phyloP scores from a whole-genome alignment of 108 stramenopile genomes.

The Bacterosira constricta region DNA sequence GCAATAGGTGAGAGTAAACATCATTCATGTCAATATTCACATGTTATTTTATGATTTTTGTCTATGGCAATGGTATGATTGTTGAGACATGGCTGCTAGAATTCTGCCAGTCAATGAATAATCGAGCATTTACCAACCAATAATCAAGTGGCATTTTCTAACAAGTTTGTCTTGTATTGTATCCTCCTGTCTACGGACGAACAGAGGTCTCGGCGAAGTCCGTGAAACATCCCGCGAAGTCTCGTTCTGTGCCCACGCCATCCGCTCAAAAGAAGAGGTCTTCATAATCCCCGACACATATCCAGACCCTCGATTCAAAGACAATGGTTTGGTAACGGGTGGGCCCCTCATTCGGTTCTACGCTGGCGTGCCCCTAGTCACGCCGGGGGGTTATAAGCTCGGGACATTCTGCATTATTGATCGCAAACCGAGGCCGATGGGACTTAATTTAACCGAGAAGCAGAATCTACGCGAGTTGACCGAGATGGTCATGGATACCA shows the following conservation, averaged over 20 bases:
- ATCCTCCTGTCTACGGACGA: no score
- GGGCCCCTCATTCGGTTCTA: constrained; percentile 83
- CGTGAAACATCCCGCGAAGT: constrained; percentile 79
- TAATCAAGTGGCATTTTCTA: no score
- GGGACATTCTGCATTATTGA: constrained; percentile 87
- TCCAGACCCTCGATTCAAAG: constrained; percentile 65
- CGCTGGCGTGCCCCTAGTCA: constrained; percentile 77
- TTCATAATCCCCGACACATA: constrained; percentile 74
- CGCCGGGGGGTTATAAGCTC: constrained; percentile 74
- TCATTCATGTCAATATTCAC: constrained; percentile 1
- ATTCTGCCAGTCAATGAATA: no score
- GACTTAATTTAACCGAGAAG: constrained; percentile 60
- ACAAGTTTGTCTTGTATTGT: no score
- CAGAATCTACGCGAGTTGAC: constrained; percentile 73
- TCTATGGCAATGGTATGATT: background rate
- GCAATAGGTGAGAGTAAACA: constrained; percentile 52
- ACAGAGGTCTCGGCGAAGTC: constrained; percentile 65
- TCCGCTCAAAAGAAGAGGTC: constrained; percentile 52
- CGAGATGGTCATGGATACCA: constrained; percentile 62
- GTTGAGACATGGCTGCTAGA: no score
- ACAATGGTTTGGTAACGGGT: constrained; percentile 71
- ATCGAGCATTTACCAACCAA: no score
- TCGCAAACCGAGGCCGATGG: constrained; percentile 56
- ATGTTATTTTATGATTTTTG: background rate
- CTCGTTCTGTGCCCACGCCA: constrained; percentile 86